Evolutionary conservation across 768 basidiomycete genomes (phyloP).

Genomic region (Russula griseocarnosa): DNA sequence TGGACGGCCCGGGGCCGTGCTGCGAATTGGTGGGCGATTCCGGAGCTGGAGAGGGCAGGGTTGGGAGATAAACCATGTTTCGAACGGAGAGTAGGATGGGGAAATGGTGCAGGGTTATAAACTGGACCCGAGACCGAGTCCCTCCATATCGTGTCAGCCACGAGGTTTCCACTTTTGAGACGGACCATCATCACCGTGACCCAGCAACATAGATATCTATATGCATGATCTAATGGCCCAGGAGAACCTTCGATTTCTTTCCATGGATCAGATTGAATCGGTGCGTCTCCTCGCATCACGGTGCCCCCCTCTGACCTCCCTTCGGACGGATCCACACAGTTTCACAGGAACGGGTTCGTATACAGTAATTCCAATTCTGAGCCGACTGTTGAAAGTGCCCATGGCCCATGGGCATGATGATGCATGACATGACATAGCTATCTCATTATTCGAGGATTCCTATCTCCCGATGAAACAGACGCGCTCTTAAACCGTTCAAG

Average conservation of each 20-base stretch:
- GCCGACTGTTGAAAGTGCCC: background rate
- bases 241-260: slow-evolving; percentile 3
- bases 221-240: too few species aligned
- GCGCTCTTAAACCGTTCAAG: slow-evolving; percentile 68
- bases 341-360: slow-evolving; percentile 54
- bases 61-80: slow-evolving; percentile 4
- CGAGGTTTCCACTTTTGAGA: background rate
- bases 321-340: slow-evolving; percentile 37
- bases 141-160: background rate
- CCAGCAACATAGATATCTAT: too few species aligned
- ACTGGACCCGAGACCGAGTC: background rate
- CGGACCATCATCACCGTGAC: background rate
- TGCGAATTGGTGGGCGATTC: background rate
- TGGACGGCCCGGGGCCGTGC: background rate
- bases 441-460: slow-evolving; percentile 71
- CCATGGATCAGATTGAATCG: slow-evolving; percentile 16
- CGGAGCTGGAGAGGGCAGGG: background rate
- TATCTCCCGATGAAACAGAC: slow-evolving; percentile 52
- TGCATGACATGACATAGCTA: slow-evolving; percentile 49
- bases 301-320: background rate
- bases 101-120: background rate
- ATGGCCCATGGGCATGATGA: too few species aligned
- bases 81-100: background rate
- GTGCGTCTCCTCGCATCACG: slow-evolving; percentile 1
- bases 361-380: background rate